Evolutionary conservation across 208 protist species (phyloP).

Genomic region (Entamoeba moshkovskii): DNA sequence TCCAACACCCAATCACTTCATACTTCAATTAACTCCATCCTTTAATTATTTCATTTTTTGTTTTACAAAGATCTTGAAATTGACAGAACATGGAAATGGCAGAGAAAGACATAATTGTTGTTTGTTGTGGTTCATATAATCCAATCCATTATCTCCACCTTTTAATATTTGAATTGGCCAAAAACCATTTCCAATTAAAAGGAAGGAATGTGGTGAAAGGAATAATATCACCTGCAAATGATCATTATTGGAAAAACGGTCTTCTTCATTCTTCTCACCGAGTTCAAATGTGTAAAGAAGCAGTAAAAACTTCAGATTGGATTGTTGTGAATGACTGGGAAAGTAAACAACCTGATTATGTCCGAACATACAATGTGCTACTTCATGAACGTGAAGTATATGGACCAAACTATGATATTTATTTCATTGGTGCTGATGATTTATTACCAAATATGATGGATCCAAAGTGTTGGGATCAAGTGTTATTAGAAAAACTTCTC

Average conservation of each 20-base stretch:
- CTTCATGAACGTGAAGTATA: background rate
- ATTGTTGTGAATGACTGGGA: slow-evolving; percentile 11
- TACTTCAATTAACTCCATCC: no score
- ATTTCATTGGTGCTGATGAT: background rate
- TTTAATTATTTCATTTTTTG: no score
- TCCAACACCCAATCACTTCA: no score
- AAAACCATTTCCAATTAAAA: background rate
- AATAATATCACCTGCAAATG: background rate
- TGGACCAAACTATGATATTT: background rate
- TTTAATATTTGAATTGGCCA: background rate
- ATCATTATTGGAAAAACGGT: background rate
- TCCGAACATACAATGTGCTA: background rate
- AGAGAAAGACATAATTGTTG: background rate
- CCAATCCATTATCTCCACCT: background rate
- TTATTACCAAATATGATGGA: background rate
- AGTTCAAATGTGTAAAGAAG: background rate
- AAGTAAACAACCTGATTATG: background rate
- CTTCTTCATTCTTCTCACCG: background rate
- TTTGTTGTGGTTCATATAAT: background rate
- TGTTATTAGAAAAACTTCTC: background rate
- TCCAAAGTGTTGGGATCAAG: background rate
- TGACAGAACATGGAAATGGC: background rate
- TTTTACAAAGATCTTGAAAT: no score
- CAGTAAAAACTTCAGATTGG: slow-evolving; percentile 8
- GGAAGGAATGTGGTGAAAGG: background rate